Evolutionary conservation across 176 grass and related monocot genomes (phyloP), one percentile per base, ranked within the genome.

Genomic region (Phoenix roebelenii): DNA sequence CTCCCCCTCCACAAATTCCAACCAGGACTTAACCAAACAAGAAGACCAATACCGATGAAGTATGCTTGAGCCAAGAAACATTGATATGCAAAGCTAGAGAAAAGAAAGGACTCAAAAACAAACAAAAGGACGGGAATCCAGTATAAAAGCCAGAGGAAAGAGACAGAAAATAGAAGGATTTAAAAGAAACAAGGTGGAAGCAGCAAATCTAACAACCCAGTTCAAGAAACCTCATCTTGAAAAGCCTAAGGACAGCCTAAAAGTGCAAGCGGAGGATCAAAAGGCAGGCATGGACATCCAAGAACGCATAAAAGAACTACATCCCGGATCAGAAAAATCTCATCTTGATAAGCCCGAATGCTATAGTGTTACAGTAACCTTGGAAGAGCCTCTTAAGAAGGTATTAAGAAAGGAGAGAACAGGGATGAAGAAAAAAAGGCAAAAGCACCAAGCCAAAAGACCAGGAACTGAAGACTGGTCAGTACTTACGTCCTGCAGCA

Each of bases 401-500:
- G 4, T 5, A 66, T 17, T 55, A 55, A 74, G 4, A 57, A 5
- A 9, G 3, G 14, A 3, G 61, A 77, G 50, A 69, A 54, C 24
- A 69, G 49, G 15, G 17, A 26, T 57, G 49, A 26, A 16, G 63
- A 23, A 5, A 49, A 76, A 68, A 60, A 57, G 44, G 25, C 12
- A 20, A 57, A 29, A 70, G 28, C 49, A 15, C n/a, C 25, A 49
- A 48, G 22, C 29, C 66, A 44, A 49, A 49, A 25, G 2, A 32
- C 17, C 23, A 59, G 68, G 57, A 77, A 63, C 58, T 63, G 66
- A 77, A 70, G 62, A 78, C 61, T 7, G 15, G 68, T 57, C 67
- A 78, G 77, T 69, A 55, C 62, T 85, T 72, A 77, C 62, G 78
- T 77, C 67, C 61, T 57, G 79, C 71, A 79, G 76, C 77, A 69